These are phyloP conservation scores for Calycina marina DNA, from an alignment of 2,329 filamentous ascomycete genomes.

Conservation along the genomic window DNA sequence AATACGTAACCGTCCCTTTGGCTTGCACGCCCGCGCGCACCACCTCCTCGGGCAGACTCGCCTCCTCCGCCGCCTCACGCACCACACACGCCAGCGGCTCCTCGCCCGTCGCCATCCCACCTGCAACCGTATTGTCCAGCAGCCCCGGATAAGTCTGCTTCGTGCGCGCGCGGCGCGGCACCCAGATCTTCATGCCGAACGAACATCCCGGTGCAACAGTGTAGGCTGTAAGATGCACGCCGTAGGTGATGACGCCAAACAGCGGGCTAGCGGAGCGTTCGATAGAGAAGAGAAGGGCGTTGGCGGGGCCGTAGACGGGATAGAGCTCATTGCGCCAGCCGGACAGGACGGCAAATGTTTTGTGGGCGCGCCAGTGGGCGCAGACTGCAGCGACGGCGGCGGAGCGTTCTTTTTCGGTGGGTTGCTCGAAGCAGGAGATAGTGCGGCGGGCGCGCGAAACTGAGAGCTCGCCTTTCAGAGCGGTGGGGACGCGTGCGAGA, in stretches of 20 bases:
- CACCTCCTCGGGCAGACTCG: conserved; percentile 56
- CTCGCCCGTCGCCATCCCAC: conserved; percentile 69
- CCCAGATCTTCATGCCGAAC: conserved; percentile 64
- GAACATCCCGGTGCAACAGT: conserved; percentile 31
- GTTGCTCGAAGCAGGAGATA: conserved; percentile 45
- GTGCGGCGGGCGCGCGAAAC: conserved; percentile 45
- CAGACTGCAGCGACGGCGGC: conserved; percentile 40
- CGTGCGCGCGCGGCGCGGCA: conserved; percentile 56
- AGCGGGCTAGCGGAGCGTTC: conserved; percentile 63
- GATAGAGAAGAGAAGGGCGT: conserved; percentile 54
- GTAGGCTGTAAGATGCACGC: conserved; percentile 70
- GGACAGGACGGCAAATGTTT: conserved; percentile 56
- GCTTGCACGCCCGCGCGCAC: conserved; percentile 45
- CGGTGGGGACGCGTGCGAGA: conserved; percentile 32
- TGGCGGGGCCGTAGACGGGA: conserved; percentile 53
- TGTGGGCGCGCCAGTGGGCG: conserved; percentile 51
- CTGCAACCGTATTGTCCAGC: conserved; percentile 86
- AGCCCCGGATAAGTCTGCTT: conserved; percentile 78
- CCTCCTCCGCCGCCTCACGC: conserved; percentile 81
- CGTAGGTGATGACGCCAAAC: conserved; percentile 64
- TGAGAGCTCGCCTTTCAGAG: conserved; percentile 41
- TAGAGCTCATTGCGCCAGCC: conserved; percentile 75
- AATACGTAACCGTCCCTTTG: conserved; percentile 67
- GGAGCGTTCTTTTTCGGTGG: conserved; percentile 44
- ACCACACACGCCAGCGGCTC: conserved; percentile 68